A percentile compares a stretch with the other conserved stretches of the same genome.
Conservation (phyloP, 2,329 filamentous ascomycete species). For the Hymenoscyphus fraxineus region DNA sequence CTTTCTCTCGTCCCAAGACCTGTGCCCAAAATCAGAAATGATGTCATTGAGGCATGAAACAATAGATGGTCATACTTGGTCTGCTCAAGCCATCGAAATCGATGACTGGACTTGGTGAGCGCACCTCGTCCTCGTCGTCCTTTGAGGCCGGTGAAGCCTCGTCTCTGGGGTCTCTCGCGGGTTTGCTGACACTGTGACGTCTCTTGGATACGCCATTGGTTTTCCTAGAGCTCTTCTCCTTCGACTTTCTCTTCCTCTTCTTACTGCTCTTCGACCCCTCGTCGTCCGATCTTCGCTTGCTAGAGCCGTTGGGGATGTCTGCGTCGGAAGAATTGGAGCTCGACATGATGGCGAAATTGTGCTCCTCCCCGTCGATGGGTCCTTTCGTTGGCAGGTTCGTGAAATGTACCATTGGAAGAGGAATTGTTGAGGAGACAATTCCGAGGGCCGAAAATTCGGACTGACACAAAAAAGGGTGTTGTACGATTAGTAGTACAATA, state of each 20-base stretch:
- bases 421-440: neutral
- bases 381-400: slow-evolving; percentile 13
- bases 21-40: slow-evolving; percentile 29
- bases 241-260: slow-evolving; percentile 29
- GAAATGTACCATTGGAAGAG: slow-evolving; percentile 27
- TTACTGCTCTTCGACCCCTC: slow-evolving; percentile 18
- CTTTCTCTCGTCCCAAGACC: slow-evolving; percentile 62
- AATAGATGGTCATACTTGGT: slow-evolving; percentile 43
- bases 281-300: slow-evolving; percentile 18
- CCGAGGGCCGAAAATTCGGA: neutral
- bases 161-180: slow-evolving; percentile 58
- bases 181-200: slow-evolving; percentile 54
- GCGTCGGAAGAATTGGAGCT: slow-evolving; percentile 14
- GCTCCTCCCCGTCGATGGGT: slow-evolving; percentile 6
- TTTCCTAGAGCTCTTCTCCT: slow-evolving; percentile 27
- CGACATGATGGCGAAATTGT: slow-evolving; percentile 4
- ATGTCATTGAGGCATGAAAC: neutral
- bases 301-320: slow-evolving; percentile 18
- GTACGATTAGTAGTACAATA: too few species aligned
- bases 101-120: slow-evolving; percentile 54
- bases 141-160: slow-evolving; percentile 35
- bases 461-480: neutral
- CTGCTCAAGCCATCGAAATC: slow-evolving; percentile 60
- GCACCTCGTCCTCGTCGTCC: slow-evolving; percentile 32
- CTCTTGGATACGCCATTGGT: slow-evolving; percentile 37